These are phyloP conservation scores for Colletotrichum horii DNA, from an alignment of 2,329 filamentous ascomycete species.

Conservation along the genomic window DNA sequence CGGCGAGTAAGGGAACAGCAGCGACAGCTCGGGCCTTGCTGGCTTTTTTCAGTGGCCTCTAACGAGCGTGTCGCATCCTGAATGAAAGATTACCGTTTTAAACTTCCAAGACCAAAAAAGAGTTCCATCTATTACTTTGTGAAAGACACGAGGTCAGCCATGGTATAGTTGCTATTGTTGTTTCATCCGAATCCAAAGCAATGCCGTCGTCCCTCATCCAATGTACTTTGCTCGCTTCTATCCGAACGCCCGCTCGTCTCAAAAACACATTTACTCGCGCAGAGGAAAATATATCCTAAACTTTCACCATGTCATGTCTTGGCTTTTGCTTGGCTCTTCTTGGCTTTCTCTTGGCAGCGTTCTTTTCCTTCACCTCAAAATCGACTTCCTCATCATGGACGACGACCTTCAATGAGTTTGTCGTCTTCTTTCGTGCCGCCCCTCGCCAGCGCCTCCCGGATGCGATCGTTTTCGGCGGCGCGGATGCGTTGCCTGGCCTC, in stretches of 20 bases:
- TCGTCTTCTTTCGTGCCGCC: slow-evolving; percentile 46
- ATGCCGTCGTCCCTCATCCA: not conserved
- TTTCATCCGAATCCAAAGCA: slow-evolving; percentile 1
- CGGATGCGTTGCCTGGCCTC: slow-evolving; percentile 64
- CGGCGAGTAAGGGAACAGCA: not conserved
- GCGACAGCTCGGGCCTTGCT: not conserved
- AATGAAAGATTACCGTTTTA: not conserved
- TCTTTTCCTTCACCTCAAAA: not conserved
- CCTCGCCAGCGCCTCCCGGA: slow-evolving; percentile 56
- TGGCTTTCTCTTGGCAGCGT: not conserved
- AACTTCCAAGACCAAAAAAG: not conserved
- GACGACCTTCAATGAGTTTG: slow-evolving; percentile 42
- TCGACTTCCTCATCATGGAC: not conserved
- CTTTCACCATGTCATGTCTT: not conserved
- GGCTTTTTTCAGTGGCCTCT: not conserved
- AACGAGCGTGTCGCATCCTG: not conserved
- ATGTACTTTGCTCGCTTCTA: not conserved
- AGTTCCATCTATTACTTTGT: not conserved
- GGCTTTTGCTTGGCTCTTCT: not conserved
- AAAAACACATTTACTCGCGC: not conserved
- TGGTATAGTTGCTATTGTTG: not conserved
- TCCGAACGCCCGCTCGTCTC: slow-evolving; percentile 15
- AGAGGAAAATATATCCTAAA: not conserved
- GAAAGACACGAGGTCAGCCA: not conserved
- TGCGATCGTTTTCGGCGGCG: slow-evolving; percentile 62